Base-by-base conservation (phyloP, 106 monocot genomes). In the Dendrobium catenatum region DNA sequence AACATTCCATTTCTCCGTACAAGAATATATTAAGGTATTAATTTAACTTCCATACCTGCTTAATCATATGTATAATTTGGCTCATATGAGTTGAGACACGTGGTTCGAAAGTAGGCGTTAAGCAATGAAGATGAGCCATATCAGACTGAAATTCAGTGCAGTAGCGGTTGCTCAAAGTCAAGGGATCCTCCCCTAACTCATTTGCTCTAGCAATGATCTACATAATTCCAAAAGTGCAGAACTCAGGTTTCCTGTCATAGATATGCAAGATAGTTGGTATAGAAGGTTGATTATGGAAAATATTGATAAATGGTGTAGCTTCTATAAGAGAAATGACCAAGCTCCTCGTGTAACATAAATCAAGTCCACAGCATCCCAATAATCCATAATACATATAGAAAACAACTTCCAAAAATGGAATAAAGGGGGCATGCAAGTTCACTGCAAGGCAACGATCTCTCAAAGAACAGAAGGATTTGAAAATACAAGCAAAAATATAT, bases 201-300 rank as follows among this genome's bases (percentile, higher is more conserved):
- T 93, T 95, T 80, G 98, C 95, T 85, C 93, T 88, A 70, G 79
- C 87, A 88, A 98, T 98, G 87, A 98, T 98, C 98, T 98, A 95
- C 87, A 98, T 81, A 85, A 85, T 90, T 84, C 88, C 85, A 88
- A 84, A 95, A 90, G 82, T 80, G 87, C 81, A 93, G 80, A 92
- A 83, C 87, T 92, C 88, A 94, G 88, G 88, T 74, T 54, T 87
- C 90, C 95, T 95, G 92, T 92, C 83, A 90, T 85, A 83, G 83
- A 90, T 88, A 78, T 84, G 42, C 78, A 43, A 88, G 84, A 86
- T 20, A 86, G 88, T 88, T 85, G 84, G 85, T 87, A 78, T 72
- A 68, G 33, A 82, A 55, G n/a, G 61, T 80, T 43, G 46, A 44
- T 72, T 51, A 15, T 15, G 1, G 16, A 20, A 78, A 72, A 55